phyloP scores from a whole-genome alignment of 352 stramenopile genomes.

The Albugo laibachii region DNA sequence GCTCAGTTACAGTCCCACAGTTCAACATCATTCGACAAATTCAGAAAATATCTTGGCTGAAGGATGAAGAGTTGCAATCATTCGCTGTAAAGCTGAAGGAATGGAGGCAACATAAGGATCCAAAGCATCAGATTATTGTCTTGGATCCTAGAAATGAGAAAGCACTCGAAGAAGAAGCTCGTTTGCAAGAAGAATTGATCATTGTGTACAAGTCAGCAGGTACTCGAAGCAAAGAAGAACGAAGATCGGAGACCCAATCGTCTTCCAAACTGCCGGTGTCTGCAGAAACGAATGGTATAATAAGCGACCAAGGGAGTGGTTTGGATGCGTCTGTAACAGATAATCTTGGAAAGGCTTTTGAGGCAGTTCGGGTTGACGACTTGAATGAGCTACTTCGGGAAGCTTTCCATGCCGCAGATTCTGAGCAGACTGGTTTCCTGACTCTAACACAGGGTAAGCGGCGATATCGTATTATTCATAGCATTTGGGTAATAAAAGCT shows the following conservation, averaged over 20 bases:
- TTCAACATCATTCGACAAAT: conserved; percentile 29
- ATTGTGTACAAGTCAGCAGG: conserved; percentile 41
- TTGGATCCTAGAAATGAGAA: conserved; percentile 30
- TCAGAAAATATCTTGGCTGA: conserved; percentile 22
- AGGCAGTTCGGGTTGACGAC: conserved; percentile 31
- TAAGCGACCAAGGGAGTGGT: conserved; percentile 6
- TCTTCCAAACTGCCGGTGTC: conserved; percentile 12
- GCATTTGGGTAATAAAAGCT: no score
- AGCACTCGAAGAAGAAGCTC: conserved; percentile 19
- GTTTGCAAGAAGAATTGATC: conserved; percentile 47
- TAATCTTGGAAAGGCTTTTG: conserved; percentile 15
- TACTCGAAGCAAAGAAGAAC: conserved; percentile 34
- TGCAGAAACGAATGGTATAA: conserved; percentile 20
- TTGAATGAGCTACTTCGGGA: conserved; percentile 41
- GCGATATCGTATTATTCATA: no score
- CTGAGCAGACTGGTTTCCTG: conserved; percentile 16
- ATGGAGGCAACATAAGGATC: conserved; percentile 32
- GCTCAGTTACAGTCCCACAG: conserved; percentile 5
- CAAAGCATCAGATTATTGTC: conserved; percentile 48
- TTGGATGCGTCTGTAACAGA: conserved; percentile 20
- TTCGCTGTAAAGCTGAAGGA: conserved; percentile 17
- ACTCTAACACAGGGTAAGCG: conserved; percentile 28
- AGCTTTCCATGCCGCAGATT: conserved; percentile 30
- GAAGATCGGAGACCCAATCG: conserved; percentile 5
- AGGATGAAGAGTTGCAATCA: conserved; percentile 10